Conservation (phyloP, 768 basidiomycete genomes). For the Glaciozyma antarctica region DNA sequence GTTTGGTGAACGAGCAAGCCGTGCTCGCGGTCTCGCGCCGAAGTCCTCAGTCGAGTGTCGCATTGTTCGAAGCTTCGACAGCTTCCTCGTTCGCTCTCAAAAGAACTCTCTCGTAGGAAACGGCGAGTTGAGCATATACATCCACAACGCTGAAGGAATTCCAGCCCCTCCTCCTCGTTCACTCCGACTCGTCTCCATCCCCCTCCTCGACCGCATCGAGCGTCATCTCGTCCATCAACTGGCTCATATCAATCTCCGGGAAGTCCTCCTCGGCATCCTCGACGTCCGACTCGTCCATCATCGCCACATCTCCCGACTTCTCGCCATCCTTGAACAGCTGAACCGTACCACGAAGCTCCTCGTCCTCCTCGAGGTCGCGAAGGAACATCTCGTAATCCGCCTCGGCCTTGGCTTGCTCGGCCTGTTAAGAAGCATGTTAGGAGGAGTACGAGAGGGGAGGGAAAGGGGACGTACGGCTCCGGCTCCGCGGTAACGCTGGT, state of each 20-base stretch:
- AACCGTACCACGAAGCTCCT: constrained; percentile 73
- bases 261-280: constrained; percentile 27
- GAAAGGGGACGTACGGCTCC: not conserved
- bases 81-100: no score
- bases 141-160: no score
- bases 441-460: not conserved
- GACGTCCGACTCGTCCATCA: constrained; percentile 18
- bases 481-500: constrained; percentile 16
- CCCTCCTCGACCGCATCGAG: not conserved
- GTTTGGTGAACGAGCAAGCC: no score
- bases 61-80: no score
- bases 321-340: constrained; percentile 65
- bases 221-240: constrained; percentile 26
- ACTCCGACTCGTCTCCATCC: not conserved
- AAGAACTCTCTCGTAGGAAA: no score
- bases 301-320: constrained; percentile 2
- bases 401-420: constrained; percentile 61
- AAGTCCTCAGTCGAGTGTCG: no score
- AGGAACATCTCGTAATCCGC: constrained; percentile 95
- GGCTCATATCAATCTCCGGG: constrained; percentile 26
- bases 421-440: not conserved
- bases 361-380: constrained; percentile 87
- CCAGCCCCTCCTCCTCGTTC: not conserved
- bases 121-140: no score
- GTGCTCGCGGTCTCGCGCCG: no score